A percentile compares a stretch with the other conserved stretches of the same genome.
Evolutionary conservation across 306 rosid genomes (phyloP).

Genomic region (Hippophae gyantsensis): DNA sequence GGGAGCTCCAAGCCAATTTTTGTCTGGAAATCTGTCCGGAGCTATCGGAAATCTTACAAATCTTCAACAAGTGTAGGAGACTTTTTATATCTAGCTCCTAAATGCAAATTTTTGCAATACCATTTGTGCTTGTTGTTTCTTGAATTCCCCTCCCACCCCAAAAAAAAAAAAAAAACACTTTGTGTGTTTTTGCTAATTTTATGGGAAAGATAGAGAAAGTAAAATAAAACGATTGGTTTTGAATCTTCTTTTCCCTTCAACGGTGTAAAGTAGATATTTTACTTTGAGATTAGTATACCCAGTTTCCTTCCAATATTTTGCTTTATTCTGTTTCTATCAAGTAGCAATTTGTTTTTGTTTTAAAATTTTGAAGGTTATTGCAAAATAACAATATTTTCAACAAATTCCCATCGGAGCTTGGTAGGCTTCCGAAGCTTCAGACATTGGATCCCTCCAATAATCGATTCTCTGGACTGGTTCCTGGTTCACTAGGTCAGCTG

Average conservation of each 20-base stretch:
- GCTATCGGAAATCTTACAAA: conserved; percentile 72
- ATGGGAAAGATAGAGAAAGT: too few species aligned
- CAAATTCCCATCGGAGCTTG: conserved; percentile 61
- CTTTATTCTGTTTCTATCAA: too few species aligned
- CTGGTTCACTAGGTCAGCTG: conserved; percentile 51
- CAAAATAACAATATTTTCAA: conserved; percentile 90
- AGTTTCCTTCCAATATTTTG: too few species aligned
- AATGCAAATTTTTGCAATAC: neutral
- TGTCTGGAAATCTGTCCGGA: conserved; percentile 73
- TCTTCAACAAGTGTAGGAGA: conserved; percentile 79
- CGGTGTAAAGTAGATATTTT: too few species aligned
- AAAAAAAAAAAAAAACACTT: too few species aligned
- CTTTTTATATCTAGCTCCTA: neutral
- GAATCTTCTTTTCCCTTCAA: too few species aligned
- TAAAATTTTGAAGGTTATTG: conserved; percentile 39
- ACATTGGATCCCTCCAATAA: conserved; percentile 89
- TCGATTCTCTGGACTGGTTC: conserved; percentile 53
- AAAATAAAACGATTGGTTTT: too few species aligned
- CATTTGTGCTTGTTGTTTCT: too few species aligned
- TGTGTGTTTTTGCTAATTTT: too few species aligned
- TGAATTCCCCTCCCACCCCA: too few species aligned
- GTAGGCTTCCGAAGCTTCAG: conserved; percentile 60
- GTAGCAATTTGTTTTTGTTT: neutral
- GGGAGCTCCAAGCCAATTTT: conserved; percentile 92
- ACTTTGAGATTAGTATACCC: too few species aligned